These are phyloP conservation scores for Actinomortierella ambigua DNA, from an alignment of 371 early-diverging fungal genomes.

Conservation along the genomic window DNA sequence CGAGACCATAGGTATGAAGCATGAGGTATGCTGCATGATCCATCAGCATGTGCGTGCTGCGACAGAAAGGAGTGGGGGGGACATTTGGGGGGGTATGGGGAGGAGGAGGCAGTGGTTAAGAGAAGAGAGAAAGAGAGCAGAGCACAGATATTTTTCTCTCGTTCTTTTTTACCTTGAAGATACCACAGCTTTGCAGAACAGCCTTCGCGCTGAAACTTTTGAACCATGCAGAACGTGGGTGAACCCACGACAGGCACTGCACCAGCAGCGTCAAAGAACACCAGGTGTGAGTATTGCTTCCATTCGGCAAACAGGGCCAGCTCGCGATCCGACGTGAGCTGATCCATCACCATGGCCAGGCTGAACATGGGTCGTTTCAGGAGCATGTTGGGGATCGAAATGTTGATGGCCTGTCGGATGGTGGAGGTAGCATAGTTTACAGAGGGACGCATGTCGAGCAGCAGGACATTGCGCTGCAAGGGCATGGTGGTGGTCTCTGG, in stretches of 20 bases:
- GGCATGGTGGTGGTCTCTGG: constrained; percentile 11
- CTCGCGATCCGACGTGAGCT: constrained; percentile 54
- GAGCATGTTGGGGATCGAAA: constrained; percentile 65
- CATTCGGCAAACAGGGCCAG: constrained; percentile 49
- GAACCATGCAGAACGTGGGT: constrained; percentile 51
- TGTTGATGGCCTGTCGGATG: constrained; percentile 54
- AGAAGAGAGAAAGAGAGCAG: too few species aligned
- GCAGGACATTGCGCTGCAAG: constrained; percentile 26
- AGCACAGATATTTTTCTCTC: too few species aligned
- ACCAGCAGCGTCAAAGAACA: constrained; percentile 62
- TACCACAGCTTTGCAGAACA: constrained; percentile 52
- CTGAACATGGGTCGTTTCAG: constrained; percentile 64
- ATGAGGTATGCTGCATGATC: too few species aligned
- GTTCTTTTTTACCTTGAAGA: constrained; percentile 51
- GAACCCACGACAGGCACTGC: constrained; percentile 48
- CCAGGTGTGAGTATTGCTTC: constrained; percentile 52
- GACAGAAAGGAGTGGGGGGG: too few species aligned
- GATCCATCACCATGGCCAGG: constrained; percentile 59
- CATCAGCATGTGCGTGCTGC: too few species aligned
- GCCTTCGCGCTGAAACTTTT: constrained; percentile 47
- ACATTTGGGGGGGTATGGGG: too few species aligned
- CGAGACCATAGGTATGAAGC: too few species aligned
- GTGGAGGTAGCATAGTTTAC: constrained; percentile 52
- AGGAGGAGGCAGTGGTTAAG: too few species aligned
- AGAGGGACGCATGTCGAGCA: constrained; percentile 63